These are phyloP conservation scores for Vanderwaltozyma yarrowii DNA, from an alignment of 805 yeast genomes.

Conservation along the genomic window DNA sequence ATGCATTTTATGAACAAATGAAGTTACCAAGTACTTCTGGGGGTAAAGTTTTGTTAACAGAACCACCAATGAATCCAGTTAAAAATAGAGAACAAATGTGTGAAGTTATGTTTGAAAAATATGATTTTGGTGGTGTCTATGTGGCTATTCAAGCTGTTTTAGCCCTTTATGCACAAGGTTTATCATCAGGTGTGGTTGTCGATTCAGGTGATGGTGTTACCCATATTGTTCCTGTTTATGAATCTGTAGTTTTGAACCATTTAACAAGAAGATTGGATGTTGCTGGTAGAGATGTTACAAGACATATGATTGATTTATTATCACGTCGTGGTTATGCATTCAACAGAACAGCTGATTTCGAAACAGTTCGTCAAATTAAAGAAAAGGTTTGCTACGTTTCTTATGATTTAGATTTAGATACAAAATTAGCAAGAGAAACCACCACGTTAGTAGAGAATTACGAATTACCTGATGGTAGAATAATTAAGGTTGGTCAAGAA, in stretches of 20 bases:
- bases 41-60: conserved; percentile 78
- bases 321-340: conserved; percentile 96
- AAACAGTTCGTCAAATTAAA: conserved; percentile 95
- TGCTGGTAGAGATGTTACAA: conserved; percentile 98
- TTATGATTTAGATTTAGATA: conserved; percentile 84
- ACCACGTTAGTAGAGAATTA: conserved; percentile 85
- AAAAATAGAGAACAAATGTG: conserved; percentile 89
- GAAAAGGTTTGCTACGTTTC: conserved; percentile 94
- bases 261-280: conserved; percentile 86
- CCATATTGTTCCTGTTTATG: conserved; percentile 96
- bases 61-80: conserved; percentile 96
- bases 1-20: conserved; percentile 88
- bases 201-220: conserved; percentile 95
- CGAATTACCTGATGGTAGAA: conserved; percentile 95
- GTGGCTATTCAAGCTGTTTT: conserved; percentile 98
- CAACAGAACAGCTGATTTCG: conserved; percentile 97
- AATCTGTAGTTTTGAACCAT: conserved; percentile 92
- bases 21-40: conserved; percentile 66
- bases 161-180: conserved; percentile 94
- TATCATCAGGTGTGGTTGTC: conserved; percentile 94
- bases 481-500: conserved; percentile 88
- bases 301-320: conserved; percentile 81
- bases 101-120: conserved; percentile 88
- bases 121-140: conserved; percentile 85
- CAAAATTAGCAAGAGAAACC: conserved; percentile 84